Evolutionary conservation across 2,329 filamentous ascomycete species (phyloP), one percentile per base, ranked within the genome.

Genomic region (Ramularia endophylla): DNA sequence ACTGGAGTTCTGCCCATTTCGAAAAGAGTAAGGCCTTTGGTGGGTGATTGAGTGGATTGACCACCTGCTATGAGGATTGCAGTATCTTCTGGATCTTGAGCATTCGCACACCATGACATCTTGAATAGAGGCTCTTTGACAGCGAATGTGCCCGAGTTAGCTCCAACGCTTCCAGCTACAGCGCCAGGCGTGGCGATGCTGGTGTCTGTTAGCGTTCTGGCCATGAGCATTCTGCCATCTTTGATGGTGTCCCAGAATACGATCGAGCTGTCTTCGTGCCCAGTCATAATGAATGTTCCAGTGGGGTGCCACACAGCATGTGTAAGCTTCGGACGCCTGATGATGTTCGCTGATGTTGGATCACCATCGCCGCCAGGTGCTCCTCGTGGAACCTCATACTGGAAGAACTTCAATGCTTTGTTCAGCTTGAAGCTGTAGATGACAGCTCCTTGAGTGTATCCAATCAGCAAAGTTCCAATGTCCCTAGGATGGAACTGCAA

Each of bases 351-450:
- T 5, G 75, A 73, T 28, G 75, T 66, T 19, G 80, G 77, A 58
- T 87, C 85, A 8, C 74, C 69, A 59, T 81, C 79, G 45, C 67
- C 88, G n/a, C 90, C 90, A 0, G 86, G 85, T 3, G 90, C 89
- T 12, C 89, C 87, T 8, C 77, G 72, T 0, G 87, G 86, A 3
- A 97, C 64, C 43, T 83, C 74, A 63, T 97, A 97, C 51, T 89
- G 76, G 55, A 94, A 88, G 65, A 80, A 94, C 49, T 85, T 83
- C 34, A 81, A 69, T 0, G 87, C 74, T 44, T 81, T 75, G 58
- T 88, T 89, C 62, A 94, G 85, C 68, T 98, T 97, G 72, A 98
- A 94, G 2, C 87, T 94, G 65, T 94, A 98, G 46, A 92, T 77
- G 34, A 87, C 87, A 5, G 86, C 88, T 11, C 92, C 92, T 52